These are phyloP conservation scores for Rhizophora mangle DNA, from an alignment of 345 rosid genomes.

Conservation along the genomic window DNA sequence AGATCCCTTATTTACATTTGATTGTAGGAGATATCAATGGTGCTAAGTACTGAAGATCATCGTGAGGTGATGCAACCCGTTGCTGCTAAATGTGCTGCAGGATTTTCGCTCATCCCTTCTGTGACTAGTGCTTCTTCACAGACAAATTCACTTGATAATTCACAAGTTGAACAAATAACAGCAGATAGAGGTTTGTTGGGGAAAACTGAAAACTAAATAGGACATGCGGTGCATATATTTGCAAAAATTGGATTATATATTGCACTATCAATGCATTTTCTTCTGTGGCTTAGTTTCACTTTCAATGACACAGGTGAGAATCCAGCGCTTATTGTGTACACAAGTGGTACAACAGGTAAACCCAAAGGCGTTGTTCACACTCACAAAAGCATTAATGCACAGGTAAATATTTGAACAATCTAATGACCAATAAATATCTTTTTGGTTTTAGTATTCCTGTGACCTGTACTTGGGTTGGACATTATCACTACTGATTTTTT, in stretches of 20 bases:
- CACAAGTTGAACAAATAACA: constrained; percentile 35
- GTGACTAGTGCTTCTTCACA: constrained; percentile 39
- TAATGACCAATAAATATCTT: constrained; percentile 1
- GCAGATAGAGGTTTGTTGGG: constrained; percentile 36
- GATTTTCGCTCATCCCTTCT: constrained; percentile 64
- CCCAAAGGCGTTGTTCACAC: constrained; percentile 99
- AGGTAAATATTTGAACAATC: constrained; percentile 40
- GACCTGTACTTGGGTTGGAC: not conserved
- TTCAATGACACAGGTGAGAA: constrained; percentile 48
- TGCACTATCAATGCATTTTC: not conserved
- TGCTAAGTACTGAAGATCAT: constrained; percentile 78
- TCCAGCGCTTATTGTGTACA: constrained; percentile 87
- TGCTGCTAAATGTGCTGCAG: constrained; percentile 64
- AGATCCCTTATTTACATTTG: constrained; percentile 13
- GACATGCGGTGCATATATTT: constrained; percentile 13
- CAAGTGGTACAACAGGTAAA: constrained; percentile 98
- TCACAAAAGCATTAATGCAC: constrained; percentile 76
- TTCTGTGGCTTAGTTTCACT: constrained; percentile 15
- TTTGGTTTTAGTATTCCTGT: constrained; percentile 1
- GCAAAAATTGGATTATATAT: not conserved
- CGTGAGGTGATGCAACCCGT: constrained; percentile 57
- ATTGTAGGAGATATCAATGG: constrained; percentile 64
- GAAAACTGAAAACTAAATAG: constrained; percentile 26
- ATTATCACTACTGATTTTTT: not conserved
- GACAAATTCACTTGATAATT: constrained; percentile 25